Percentiles rank a stretch among this genome's conserved stretches.
Conservation (phyloP, 306 rosid genomes). For the Acacia crassicarpa region DNA sequence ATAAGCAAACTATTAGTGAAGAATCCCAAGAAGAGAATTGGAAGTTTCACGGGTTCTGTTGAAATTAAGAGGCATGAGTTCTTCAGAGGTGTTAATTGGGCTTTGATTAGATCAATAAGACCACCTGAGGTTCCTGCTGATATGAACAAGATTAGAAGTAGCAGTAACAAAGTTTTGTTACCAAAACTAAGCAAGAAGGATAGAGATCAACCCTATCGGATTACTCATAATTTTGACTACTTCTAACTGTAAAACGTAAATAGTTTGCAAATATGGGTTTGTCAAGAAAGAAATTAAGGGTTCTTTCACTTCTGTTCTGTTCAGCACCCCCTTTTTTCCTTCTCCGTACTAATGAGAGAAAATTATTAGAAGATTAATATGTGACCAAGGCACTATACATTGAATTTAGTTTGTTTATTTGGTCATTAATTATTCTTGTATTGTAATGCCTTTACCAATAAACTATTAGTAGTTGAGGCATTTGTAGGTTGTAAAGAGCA, state of each 20-base stretch:
- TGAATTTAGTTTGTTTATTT: constrained; percentile 41
- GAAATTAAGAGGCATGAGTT: constrained; percentile 94
- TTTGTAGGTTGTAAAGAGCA: constrained; percentile 49
- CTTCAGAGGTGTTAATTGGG: constrained; percentile 89
- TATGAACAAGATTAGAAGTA: constrained; percentile 48
- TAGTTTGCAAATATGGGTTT: constrained; percentile 40
- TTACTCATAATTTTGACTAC: constrained; percentile 68
- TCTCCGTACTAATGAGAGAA: constrained; percentile 39
- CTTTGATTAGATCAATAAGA: constrained; percentile 77
- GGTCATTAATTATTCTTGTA: constrained; percentile 33
- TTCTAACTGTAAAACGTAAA: constrained; percentile 49
- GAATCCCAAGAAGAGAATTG: constrained; percentile 92
- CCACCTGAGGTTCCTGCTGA: constrained; percentile 84
- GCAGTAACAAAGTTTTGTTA: constrained; percentile 43
- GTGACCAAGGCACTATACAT: constrained; percentile 40
- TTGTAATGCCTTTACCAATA: constrained; percentile 26
- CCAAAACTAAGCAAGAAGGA: constrained; percentile 78
- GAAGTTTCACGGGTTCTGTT: constrained; percentile 77
- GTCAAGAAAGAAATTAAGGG: constrained; percentile 25
- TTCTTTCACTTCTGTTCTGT: constrained; percentile 8
- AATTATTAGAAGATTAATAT: constrained; percentile 37
- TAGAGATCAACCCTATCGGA: constrained; percentile 80
- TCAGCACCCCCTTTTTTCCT: not conserved
- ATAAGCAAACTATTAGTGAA: constrained; percentile 80
- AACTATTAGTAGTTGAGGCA: constrained; percentile 41